These are phyloP conservation scores for Lumnitzera racemosa DNA, from an alignment of 345 rosid genomes.

Conservation along the genomic window DNA sequence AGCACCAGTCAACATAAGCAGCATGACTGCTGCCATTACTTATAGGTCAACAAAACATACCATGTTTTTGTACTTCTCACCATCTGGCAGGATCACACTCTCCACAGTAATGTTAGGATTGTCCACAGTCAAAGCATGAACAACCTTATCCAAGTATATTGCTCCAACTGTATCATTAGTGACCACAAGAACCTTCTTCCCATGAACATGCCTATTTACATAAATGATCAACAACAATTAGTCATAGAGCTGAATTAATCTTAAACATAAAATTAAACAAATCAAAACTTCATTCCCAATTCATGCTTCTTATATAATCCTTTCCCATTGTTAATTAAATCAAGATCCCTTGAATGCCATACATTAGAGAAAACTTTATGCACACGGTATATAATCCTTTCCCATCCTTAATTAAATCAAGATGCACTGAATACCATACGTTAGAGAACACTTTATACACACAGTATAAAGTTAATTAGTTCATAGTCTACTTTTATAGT, in stretches of 20 bases:
- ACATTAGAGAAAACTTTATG: no score
- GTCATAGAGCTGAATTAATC: neutral
- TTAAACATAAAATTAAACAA: neutral
- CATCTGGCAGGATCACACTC: slow-evolving; percentile 82
- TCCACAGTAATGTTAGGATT: slow-evolving; percentile 83
- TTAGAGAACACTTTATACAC: no score
- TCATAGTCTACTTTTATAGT: no score
- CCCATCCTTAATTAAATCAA: no score
- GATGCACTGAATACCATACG: no score
- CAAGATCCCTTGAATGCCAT: no score
- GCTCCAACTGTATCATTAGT: slow-evolving; percentile 73
- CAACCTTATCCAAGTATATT: slow-evolving; percentile 67
- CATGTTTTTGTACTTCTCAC: slow-evolving; percentile 88
- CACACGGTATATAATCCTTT: no score
- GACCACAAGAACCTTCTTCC: slow-evolving; percentile 90
- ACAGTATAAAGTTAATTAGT: no score
- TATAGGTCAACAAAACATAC: slow-evolving; percentile 22
- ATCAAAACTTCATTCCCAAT: neutral
- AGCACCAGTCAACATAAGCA: neutral
- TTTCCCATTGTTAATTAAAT: no score
- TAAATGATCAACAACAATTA: neutral
- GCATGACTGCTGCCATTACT: neutral
- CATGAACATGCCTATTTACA: slow-evolving; percentile 71
- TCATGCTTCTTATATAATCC: neutral
- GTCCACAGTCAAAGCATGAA: slow-evolving; percentile 67